Base-by-base conservation (phyloP, 2,329 filamentous ascomycete species). In the Capronia coronata region DNA sequence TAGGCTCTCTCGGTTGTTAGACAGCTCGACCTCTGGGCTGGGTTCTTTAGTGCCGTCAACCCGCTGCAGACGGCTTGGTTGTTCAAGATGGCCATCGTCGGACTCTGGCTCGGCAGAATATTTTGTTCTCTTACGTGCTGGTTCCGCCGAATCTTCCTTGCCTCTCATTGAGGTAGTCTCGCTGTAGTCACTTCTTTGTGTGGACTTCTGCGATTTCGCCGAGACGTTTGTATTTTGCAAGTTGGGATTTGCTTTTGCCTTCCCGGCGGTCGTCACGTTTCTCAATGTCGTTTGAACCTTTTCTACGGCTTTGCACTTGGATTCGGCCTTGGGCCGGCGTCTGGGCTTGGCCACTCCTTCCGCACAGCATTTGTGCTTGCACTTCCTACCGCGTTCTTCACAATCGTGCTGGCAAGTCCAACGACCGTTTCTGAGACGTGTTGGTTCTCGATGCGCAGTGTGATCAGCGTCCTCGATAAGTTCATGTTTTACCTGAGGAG, bases 361-460 rank as follows among this genome's bases (percentile, higher is more conserved):
- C 19, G 75, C 76, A 61, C 86, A 91, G 60, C 86, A 91, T 29
- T 76, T 66, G 60, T 91, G 86, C 58, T 80, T 86, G 65, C 86
- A 90, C 48, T 60, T 72, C 69, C 62, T 67, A 32, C 64, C 68
- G 58, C 78, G 81, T 57, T 83, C 72, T 59, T 77, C 80, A 68
- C 86, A 90, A 14, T 66, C 66, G 61, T 91, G 86, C 50, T 84
- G 84, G 66, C 86, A 91, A 29, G 76, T 75, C 80, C 83, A 90
- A 61, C 76, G 86, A 0, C 85, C 86, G 61, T 86, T 90, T 0
- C 72, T 66, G 53, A 89, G 74, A 58, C 74, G 75, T 1, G 68
- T 63, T 3, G 80, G 74, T 40, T 75, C 67, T 27, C 58, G 55
- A 29, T 41, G 50, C 2, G 29, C 32, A 2, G 52, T 30, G 34